Evolutionary conservation across 129 eudicot species (phyloP), one percentile per base, ranked within the genome.

Genomic region (Helichrysum umbraculigerum): DNA sequence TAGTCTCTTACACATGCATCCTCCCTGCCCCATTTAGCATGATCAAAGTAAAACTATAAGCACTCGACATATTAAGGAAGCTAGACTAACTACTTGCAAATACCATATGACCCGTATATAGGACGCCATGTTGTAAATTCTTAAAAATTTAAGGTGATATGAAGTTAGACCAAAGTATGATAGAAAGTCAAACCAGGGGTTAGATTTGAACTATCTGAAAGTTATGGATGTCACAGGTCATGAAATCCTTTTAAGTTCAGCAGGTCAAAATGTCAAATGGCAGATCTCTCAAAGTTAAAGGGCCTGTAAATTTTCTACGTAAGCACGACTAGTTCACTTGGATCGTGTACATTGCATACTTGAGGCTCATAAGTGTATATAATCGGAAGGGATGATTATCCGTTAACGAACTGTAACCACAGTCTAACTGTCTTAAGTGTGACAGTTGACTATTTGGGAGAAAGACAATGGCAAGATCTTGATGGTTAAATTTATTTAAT

Each of bases 381-480:
- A 47, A 12, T 0, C 25, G 50, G 84, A 92, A 56, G 84, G 74
- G 35, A 85, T 84, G 78, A 92, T 25, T 90, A 41, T 2, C 2
- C 14, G 47, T 9, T 41, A 25, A 41, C 14, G 1, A 4, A 41
- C 47, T 35, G 3, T 41, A 41, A 2, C 9, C 47, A 41, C 14
- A 41, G 14, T 41, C 47, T 39, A 8, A 39, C 44, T 39, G 44
- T 8, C 44, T 7, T 39, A 41, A 41, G 14, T 41, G 47, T 41
- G 47, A 10, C 14, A 41, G 14, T 41, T 41, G 14, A 41, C 37
- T 8, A 39, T 39, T 8, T 39, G 44, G 10, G 12, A 41, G 14
- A 41, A 41, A 41, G 47, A 41, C 41, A 6, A 41, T 41, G 47
- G 47, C 37, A 34, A 39, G 44, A 11, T 11, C 54, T 12, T 47